phyloP scores from a whole-genome alignment of 371 early-diverging fungal genomes.

The Phascolomyces articulosus region DNA sequence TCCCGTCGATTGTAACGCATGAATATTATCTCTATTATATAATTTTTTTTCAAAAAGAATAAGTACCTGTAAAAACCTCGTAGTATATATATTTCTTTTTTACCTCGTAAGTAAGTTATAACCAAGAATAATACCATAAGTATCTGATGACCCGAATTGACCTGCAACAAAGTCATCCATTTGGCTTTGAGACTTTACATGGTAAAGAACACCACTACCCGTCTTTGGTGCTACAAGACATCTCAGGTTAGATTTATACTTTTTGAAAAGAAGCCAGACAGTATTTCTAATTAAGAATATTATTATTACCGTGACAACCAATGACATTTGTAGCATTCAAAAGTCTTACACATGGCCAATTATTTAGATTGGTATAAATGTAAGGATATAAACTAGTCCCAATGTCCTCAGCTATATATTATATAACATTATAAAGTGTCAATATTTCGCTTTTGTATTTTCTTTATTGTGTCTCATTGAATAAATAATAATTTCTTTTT shows the following conservation, averaged over 20 bases:
- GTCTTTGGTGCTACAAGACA: slow-evolving; percentile 22
- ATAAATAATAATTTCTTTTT: no score
- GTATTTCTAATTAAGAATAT: no score
- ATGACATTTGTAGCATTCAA: slow-evolving; percentile 58
- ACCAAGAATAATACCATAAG: slow-evolving; percentile 66
- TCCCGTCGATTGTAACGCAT: slow-evolving; percentile 15
- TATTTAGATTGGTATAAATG: slow-evolving; percentile 56
- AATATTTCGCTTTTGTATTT: no score
- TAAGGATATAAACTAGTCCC: slow-evolving; percentile 50
- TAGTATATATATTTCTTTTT: slow-evolving; percentile 10
- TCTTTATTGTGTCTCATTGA: no score
- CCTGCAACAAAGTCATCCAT: slow-evolving; percentile 45
- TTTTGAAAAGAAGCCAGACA: no score
- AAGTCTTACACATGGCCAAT: slow-evolving; percentile 65
- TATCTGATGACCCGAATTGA: slow-evolving; percentile 23
- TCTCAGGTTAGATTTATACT: no score
- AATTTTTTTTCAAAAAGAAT: background rate
- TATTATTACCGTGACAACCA: slow-evolving; percentile 63
- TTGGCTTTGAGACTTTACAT: slow-evolving; percentile 50
- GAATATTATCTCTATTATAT: slow-evolving; percentile 23
- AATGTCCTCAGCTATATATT: slow-evolving; percentile 36
- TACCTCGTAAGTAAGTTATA: slow-evolving; percentile 64
- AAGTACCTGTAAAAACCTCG: no score
- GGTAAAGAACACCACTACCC: slow-evolving; percentile 65
- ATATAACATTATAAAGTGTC: background rate